Evolutionary conservation across 1,139 yeast species (phyloP).

Genomic region (Saccharomyces hybrid): DNA sequence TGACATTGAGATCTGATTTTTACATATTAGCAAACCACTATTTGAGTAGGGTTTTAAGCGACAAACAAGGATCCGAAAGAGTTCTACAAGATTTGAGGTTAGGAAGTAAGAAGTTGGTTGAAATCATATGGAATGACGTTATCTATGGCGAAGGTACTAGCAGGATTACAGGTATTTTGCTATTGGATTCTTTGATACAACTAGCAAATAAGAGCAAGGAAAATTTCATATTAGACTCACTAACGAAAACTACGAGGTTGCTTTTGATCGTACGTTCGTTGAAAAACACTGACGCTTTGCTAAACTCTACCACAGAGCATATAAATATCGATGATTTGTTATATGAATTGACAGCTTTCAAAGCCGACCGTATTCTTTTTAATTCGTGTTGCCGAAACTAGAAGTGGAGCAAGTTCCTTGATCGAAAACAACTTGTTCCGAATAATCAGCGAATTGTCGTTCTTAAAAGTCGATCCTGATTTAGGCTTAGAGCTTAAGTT

Average conservation of each 20-base stretch:
- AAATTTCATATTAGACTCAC: slow-evolving; percentile 51
- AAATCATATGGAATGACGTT: slow-evolving; percentile 67
- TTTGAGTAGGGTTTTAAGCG: slow-evolving; percentile 43
- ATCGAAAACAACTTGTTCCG: slow-evolving; percentile 68
- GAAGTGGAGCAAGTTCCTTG: slow-evolving; percentile 68
- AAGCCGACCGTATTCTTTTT: slow-evolving; percentile 62
- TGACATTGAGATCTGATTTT: slow-evolving; percentile 65
- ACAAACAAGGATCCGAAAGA: slow-evolving; percentile 39
- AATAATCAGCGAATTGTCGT: slow-evolving; percentile 48
- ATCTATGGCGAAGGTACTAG: slow-evolving; percentile 71
- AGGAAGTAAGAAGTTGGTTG: slow-evolving; percentile 56
- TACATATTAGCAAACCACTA: slow-evolving; percentile 67
- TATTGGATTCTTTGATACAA: slow-evolving; percentile 63
- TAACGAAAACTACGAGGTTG: slow-evolving; percentile 61
- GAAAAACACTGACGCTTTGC: slow-evolving; percentile 58
- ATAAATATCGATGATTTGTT: slow-evolving; percentile 47
- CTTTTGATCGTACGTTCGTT: slow-evolving; percentile 58
- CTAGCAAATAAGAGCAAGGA: slow-evolving; percentile 45
- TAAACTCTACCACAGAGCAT: slow-evolving; percentile 34
- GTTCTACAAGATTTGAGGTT: slow-evolving; percentile 47
- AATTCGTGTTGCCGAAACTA: slow-evolving; percentile 65
- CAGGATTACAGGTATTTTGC: slow-evolving; percentile 65
- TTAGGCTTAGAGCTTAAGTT: slow-evolving; percentile 51
- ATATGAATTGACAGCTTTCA: slow-evolving; percentile 70
- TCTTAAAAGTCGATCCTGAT: slow-evolving; percentile 70